Evolutionary conservation across 2,329 filamentous ascomycete genomes (phyloP).

Genomic region (Trichophaea hybrida): DNA sequence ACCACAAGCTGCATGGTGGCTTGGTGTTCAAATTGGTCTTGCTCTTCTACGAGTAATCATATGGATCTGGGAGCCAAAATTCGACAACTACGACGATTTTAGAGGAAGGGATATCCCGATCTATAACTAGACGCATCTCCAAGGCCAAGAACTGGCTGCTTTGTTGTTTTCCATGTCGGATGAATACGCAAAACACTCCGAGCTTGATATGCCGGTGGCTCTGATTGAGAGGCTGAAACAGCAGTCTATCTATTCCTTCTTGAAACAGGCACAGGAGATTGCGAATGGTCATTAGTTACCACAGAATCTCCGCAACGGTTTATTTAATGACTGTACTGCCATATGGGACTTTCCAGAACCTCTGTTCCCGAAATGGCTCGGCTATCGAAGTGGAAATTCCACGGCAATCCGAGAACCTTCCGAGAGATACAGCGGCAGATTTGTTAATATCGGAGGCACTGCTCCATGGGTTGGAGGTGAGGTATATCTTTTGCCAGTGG

Average conservation of each 20-base stretch:
- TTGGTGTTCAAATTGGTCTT: constrained; percentile 13
- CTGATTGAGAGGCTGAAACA: not conserved
- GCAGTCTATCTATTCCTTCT: not conserved
- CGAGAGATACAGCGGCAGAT: not conserved
- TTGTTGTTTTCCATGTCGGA: not conserved
- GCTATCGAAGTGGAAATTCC: not conserved
- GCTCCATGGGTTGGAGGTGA: too few relatives aligned
- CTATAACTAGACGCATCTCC: not conserved
- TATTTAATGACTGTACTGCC: not conserved
- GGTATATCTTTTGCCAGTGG: too few relatives aligned
- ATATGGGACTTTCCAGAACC: not conserved
- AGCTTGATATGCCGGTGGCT: not conserved
- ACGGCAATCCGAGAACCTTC: not conserved
- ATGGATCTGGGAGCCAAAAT: constrained; percentile 12
- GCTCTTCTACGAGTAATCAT: constrained; percentile 10
- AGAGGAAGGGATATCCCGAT: not conserved
- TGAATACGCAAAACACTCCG: not conserved
- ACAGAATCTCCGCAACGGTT: not conserved
- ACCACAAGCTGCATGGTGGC: constrained; percentile 14
- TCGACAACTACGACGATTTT: constrained; percentile 5
- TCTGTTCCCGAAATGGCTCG: not conserved
- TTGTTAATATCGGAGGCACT: not conserved
- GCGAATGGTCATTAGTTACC: not conserved
- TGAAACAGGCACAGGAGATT: not conserved
- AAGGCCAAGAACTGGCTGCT: not conserved